Conservation (phyloP, 345 rosid genomes). For the Mercurialis annua region DNA sequence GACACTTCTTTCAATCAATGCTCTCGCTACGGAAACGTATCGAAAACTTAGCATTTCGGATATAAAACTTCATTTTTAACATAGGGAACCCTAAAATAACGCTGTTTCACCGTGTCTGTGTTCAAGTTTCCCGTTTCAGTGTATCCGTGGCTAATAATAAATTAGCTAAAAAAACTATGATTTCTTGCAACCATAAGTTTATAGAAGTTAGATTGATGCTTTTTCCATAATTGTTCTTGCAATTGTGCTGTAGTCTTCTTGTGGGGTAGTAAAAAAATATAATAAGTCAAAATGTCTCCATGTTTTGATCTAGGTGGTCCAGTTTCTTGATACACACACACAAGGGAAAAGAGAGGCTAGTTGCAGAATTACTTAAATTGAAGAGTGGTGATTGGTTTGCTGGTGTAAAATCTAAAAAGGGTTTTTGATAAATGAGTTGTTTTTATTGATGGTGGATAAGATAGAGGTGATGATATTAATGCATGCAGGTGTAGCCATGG, state of each 20-base stretch:
- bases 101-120: too few relatives aligned
- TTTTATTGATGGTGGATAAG: constrained; percentile 28
- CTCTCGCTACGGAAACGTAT: too few relatives aligned
- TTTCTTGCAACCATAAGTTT: background rate
- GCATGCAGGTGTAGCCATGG: constrained; percentile 43
- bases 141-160: background rate
- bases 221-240: background rate
- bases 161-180: background rate
- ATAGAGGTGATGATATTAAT: constrained; percentile 39
- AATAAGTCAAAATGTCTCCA: constrained; percentile 4
- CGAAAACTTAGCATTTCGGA: too few relatives aligned
- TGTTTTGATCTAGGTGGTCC: constrained; percentile 13
- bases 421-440: constrained; percentile 20
- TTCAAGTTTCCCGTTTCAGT: too few relatives aligned
- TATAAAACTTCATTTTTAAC: too few relatives aligned
- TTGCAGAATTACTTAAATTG: constrained; percentile 1
- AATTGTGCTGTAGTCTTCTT: background rate
- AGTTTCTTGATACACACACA: background rate
- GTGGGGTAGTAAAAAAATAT: constrained; percentile 2
- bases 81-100: too few relatives aligned
- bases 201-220: background rate
- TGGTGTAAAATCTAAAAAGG: constrained; percentile 19
- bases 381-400: constrained; percentile 14
- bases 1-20: too few relatives aligned
- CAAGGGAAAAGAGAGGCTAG: background rate